A percentile compares a stretch with the other conserved stretches of the same genome.
Evolutionary conservation across 768 basidiomycete species (phyloP).

Genomic region (Trametes cubensis): DNA sequence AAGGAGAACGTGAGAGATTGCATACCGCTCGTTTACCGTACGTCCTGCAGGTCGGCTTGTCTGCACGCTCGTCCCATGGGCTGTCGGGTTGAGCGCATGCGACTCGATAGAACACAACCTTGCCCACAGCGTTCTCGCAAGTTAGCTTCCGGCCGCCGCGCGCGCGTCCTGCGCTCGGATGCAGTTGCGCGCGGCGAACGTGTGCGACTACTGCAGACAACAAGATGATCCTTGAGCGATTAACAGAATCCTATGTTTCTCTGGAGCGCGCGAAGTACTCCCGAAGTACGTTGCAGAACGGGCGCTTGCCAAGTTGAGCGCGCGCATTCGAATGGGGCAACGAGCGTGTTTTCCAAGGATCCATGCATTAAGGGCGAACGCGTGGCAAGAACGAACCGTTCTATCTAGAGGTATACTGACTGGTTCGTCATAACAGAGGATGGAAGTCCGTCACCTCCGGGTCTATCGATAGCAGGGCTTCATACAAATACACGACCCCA

Average conservation of each 20-base stretch:
- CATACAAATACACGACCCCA: constrained; percentile 75
- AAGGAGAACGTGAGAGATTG: constrained; percentile 8
- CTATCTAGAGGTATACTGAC: constrained; percentile 13
- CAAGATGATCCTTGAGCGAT: no score
- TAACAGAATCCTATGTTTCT: no score
- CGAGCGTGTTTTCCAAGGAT: not conserved
- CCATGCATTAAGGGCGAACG: constrained; percentile 12
- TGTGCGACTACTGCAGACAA: no score
- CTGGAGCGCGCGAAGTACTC: no score
- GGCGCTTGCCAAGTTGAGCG: no score
- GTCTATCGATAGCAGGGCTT: constrained; percentile 39
- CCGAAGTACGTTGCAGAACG: no score
- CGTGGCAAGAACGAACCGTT: not conserved
- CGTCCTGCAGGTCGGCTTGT: not conserved
- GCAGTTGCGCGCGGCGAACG: no score
- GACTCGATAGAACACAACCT: no score
- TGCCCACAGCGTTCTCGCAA: no score
- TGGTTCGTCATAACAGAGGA: constrained; percentile 15
- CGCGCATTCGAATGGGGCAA: no score
- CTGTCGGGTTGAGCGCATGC: not conserved
- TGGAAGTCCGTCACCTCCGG: constrained; percentile 29
- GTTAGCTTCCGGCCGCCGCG: no score
- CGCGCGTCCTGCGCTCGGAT: no score
- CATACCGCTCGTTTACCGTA: constrained; percentile 14
- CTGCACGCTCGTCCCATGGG: not conserved